Evolutionary conservation across 306 rosid genomes (phyloP), one percentile per base, ranked within the genome.

Genomic region (Trichosanthes truncata): DNA sequence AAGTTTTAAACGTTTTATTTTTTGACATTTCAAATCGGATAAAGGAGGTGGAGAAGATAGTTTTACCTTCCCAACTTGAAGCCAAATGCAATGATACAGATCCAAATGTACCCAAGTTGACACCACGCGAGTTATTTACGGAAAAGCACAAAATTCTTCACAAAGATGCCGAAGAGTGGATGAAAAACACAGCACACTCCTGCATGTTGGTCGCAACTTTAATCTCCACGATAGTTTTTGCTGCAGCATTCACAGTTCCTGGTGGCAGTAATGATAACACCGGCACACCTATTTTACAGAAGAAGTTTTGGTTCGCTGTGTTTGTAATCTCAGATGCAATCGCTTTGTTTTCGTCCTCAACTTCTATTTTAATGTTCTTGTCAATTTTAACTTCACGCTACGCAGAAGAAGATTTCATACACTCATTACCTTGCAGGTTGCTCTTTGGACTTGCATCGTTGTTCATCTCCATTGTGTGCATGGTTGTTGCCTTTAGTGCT

Each of bases 31-130:
- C 36, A 33, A 33, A 33, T 9, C 35, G 63, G n/a, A 60, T 40
- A n/a, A 33, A 88, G 92, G 91, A 88, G 76, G 88, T 89, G 7
- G 78, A 85, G 74, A 89, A 80, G 78, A 79, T 85, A 33, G 85
- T 86, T 12, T 1, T n/a, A 18, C 5, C 7, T 53, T 18, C 7
- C 60, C 60, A 53, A 12, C 7, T 53, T 18, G 23, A 15, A n/a
- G 23, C 7, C n/a, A 53, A 53, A 53, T 14, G 60, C 18, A 20
- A 20, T 2, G 60, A 15, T 18, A 0, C 36, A 33, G 3, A 33
- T 33, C 36, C 36, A 33, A 33, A 33, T 3, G 36, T 33, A 33
- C 36, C 36, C 60, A 53, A 18, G 21, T 18, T 53, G 7, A 53
- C 60, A 53, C 60, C 60, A 14, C 60, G 23, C 5, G 23, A 53